Evolutionary conservation across 2,329 filamentous ascomycete genomes (phyloP), one percentile per base, ranked within the genome.

Genomic region (Pseudocercospora fijiensis): DNA sequence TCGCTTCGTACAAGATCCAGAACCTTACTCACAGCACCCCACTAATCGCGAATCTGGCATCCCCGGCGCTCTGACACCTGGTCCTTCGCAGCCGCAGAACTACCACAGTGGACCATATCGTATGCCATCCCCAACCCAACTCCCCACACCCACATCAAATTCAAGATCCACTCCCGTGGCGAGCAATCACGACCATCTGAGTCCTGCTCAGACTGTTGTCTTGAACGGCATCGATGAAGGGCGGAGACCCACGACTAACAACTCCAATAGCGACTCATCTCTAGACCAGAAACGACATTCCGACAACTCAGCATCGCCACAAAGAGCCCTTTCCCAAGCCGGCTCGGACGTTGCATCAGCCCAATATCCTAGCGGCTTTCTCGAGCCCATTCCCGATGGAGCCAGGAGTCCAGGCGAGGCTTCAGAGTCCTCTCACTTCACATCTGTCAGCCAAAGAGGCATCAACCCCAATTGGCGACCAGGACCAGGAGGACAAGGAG

Each of bases 401-500:
- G 80, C 84, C 51, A 85, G 90, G 71, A 94, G 88, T 71, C 92
- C 90, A 1, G 70, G 65, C 20, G 70, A 66, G 8, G 79, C 77
- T 10, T 94, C 90, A 66, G 91, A 96, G 73, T 85, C 86, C 24
- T 94, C 88, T 52, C 90, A 90, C 70, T 97, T 96, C 78, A 97
- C 94, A 1, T 95, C 90, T 10, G 89, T 98, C 52, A 94, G 90
- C 0, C 92, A 97, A 77, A 86, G 94, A 33, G 90, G 90, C 1
- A 81, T 97, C 60, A 97, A 97, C 76, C 94, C 93, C 6, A 88
- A 88, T 65, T 97, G 94, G 93, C 86, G 90, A n/a, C 78, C 77
- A 66, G 86, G 85, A 20, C 63, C 63, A 1, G 60, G 59, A 8
- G 51, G 52, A 9, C 58, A 22, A 20, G 43, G 58, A 11, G 59